Evolutionary conservation across 164 flowering plant genomes (phyloP).

Genomic region (Akebia trifoliata): DNA sequence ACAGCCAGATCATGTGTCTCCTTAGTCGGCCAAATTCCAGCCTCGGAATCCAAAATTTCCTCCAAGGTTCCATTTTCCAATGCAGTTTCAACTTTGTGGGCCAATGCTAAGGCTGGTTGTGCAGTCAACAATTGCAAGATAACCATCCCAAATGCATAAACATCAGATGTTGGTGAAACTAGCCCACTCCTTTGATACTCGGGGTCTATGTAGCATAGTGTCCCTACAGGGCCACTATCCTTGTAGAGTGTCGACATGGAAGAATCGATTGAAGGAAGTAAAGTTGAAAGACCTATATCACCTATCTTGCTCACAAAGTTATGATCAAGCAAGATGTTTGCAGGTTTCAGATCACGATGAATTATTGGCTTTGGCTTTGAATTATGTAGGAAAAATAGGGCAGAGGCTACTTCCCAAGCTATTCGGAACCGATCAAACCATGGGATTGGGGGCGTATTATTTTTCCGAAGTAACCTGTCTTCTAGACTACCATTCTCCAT

Average conservation of each 20-base stretch:
- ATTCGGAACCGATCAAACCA: slow-evolving; percentile 76
- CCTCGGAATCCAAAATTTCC: slow-evolving; percentile 52
- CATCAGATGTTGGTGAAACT: slow-evolving; percentile 69
- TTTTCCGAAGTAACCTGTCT: slow-evolving; percentile 43
- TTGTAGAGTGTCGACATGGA: slow-evolving; percentile 32
- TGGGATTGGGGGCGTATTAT: slow-evolving; percentile 55
- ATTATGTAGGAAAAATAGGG: slow-evolving; percentile 72
- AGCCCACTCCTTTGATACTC: slow-evolving; percentile 90
- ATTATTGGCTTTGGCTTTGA: slow-evolving; percentile 71
- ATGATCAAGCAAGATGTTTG: slow-evolving; percentile 79
- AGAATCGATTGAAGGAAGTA: slow-evolving; percentile 32
- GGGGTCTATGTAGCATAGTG: slow-evolving; percentile 86
- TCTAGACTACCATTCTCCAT: slow-evolving; percentile 92
- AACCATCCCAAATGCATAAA: slow-evolving; percentile 83
- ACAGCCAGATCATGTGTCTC: slow-evolving; percentile 61
- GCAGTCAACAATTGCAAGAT: slow-evolving; percentile 78
- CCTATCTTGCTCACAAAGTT: slow-evolving; percentile 88
- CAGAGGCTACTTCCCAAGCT: slow-evolving; percentile 90
- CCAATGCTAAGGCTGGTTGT: slow-evolving; percentile 60
- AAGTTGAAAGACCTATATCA: slow-evolving; percentile 83
- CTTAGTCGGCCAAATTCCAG: slow-evolving; percentile 74
- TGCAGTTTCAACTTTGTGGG: slow-evolving; percentile 64
- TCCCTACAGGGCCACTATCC: slow-evolving; percentile 63
- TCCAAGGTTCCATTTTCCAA: slow-evolving; percentile 32
- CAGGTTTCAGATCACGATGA: slow-evolving; percentile 92